phyloP scores from a whole-genome alignment of 2,329 filamentous ascomycete genomes.

The Anthostomella pinea region DNA sequence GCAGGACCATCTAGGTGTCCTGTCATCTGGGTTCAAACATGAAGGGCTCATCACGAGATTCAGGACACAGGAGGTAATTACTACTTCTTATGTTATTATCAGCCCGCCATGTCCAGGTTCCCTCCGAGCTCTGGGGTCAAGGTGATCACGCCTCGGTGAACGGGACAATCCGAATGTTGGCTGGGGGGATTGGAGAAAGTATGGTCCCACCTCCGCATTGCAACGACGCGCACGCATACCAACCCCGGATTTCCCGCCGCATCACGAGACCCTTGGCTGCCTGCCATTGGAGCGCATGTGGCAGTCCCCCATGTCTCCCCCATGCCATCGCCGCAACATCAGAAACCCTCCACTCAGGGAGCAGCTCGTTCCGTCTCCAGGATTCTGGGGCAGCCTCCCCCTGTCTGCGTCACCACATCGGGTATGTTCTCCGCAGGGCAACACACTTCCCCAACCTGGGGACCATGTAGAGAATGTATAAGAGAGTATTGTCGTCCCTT shows the following conservation, averaged over 20 bases:
- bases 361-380: background rate
- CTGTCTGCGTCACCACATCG: slow-evolving; percentile 1
- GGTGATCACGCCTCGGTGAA: slow-evolving; percentile 12
- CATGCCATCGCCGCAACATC: background rate
- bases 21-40: too few species aligned
- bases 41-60: too few species aligned
- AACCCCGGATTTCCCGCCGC: slow-evolving; percentile 18
- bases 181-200: slow-evolving; percentile 2
- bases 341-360: slow-evolving; percentile 25
- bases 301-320: too few species aligned
- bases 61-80: too few species aligned
- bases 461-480: slow-evolving; percentile 12
- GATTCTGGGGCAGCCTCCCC: background rate
- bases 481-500: slow-evolving; percentile 5
- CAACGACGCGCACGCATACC: too few species aligned
- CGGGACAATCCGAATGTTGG: slow-evolving; percentile 4
- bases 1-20: too few species aligned
- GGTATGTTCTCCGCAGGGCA: slow-evolving; percentile 9
- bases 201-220: slow-evolving; percentile 20
- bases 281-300: slow-evolving; percentile 25
- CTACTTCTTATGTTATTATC: too few species aligned
- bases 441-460: slow-evolving; percentile 1
- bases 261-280: background rate
- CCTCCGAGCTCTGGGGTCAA: too few species aligned
- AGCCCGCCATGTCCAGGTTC: too few species aligned